Base-by-base conservation (phyloP, 2,329 filamentous ascomycete genomes). In the Onygenales sp. region DNA sequence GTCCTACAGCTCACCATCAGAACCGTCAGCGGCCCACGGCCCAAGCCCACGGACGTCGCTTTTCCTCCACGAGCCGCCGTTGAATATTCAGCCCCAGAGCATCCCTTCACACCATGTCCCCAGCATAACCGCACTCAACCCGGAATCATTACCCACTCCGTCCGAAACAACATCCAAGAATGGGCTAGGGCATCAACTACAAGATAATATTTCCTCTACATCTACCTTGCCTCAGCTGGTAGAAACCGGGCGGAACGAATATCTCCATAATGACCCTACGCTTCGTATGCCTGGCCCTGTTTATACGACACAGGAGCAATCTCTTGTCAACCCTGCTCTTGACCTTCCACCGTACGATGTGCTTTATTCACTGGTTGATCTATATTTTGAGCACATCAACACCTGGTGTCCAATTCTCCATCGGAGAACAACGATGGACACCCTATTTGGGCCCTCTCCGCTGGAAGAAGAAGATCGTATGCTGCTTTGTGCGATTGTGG, bases 371-470 rank as follows among this genome's bases (percentile, higher is more conserved):
- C 70, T 90, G 9, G 85, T 86, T 6, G 86, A 89, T 60, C 75
- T 89, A 0, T 90, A 88, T 65, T 90, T 90, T 63, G 87, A 88
- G 57, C 83, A 89, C 62, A 81, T 89, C 65, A 89, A 89, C 63
- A 86, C 85, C 0, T 90, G 86, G 85, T 95, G 89, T 65, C 90
- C 91, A 0, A 93, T 95, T 27, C 75, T 95, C n/a, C 89, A 95
- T 69, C 82, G 89, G 21, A 84, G 87, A 63, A 84, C 86, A 3
- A 95, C 89, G 0, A 70, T 95, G 7, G 87, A 95, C 61, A 83
- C 84, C 0, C 76, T 95, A 0, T 95, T 95, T 60, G 89, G 89
- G 0, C 81, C 85, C 1, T 82, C 84, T 0, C 81, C 84, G 1
- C 73, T 93, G 2, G 86, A 91, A 39, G 88, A 94, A 68, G 84